phyloP scores from a whole-genome alignment of 345 rosid genomes.

The Viola odorata region DNA sequence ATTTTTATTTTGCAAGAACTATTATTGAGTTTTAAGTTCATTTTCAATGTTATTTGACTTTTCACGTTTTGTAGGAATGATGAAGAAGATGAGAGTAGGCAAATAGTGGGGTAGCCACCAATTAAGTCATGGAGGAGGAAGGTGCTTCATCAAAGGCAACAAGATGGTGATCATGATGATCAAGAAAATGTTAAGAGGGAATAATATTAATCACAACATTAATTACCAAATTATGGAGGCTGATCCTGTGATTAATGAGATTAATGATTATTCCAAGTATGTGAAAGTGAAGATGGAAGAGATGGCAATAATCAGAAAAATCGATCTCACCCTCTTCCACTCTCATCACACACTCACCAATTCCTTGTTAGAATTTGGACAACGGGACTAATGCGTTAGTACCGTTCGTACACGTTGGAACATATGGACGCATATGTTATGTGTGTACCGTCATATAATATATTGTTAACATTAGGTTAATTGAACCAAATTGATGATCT shows the following conservation, averaged over 20 bases:
- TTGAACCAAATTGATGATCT: too few relatives aligned
- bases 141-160: slow-evolving; percentile 21
- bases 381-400: too few relatives aligned
- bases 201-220: not conserved
- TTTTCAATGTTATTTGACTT: not conserved
- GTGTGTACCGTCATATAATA: too few relatives aligned
- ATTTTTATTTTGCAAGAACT: too few relatives aligned
- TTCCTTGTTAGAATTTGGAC: too few relatives aligned
- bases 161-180: slow-evolving; percentile 3
- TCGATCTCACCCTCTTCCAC: slow-evolving; percentile 41
- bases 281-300: slow-evolving; percentile 86
- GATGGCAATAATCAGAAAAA: slow-evolving; percentile 52
- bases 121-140: slow-evolving; percentile 62
- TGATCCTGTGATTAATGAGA: not conserved
- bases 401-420: too few relatives aligned
- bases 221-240: not conserved
- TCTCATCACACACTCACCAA: slow-evolving; percentile 41
- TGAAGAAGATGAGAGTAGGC: slow-evolving; percentile 27
- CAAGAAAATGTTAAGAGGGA: slow-evolving; percentile 4
- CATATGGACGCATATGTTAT: too few relatives aligned
- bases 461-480: too few relatives aligned
- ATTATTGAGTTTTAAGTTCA: too few relatives aligned
- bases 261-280: slow-evolving; percentile 26
- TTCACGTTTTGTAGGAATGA: slow-evolving; percentile 7
- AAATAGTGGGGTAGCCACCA: slow-evolving; percentile 76